These are phyloP conservation scores for Stephania yunnanensis DNA, from an alignment of 164 flowering plant genomes.

Conservation along the genomic window DNA sequence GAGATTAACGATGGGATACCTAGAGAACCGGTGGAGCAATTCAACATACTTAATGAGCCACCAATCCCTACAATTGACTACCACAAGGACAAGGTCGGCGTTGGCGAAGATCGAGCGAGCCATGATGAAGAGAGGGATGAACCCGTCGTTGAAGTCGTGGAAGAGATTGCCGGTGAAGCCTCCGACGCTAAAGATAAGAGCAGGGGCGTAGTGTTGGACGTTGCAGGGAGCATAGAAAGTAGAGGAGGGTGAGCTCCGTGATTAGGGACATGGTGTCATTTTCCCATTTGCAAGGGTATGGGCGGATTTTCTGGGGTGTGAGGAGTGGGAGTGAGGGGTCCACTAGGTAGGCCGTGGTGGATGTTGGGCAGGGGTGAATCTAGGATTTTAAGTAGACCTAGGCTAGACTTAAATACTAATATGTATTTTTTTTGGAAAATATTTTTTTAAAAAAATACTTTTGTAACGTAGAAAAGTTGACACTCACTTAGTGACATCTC, in stretches of 20 bases:
- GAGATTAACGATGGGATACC: slow-evolving; percentile 33
- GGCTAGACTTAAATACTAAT: too few relatives aligned
- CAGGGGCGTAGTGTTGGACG: slow-evolving; percentile 26
- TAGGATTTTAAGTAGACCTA: too few relatives aligned
- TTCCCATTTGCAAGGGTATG: slow-evolving; percentile 59
- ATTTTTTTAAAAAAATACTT: too few relatives aligned
- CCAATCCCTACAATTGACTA: slow-evolving; percentile 31
- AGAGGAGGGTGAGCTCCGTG: slow-evolving; percentile 32
- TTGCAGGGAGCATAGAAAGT: slow-evolving; percentile 22
- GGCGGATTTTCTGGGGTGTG: slow-evolving; percentile 25
- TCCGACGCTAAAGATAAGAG: slow-evolving; percentile 33
- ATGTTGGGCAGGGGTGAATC: too few relatives aligned
- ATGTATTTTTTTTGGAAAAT: too few relatives aligned
- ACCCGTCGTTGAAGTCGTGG: slow-evolving; percentile 40
- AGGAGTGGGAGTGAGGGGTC: slow-evolving; percentile 10
- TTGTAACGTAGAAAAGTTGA: too few relatives aligned
- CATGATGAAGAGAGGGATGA: slow-evolving; percentile 46
- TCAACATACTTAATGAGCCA: slow-evolving; percentile 46
- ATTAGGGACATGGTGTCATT: slow-evolving; percentile 24
- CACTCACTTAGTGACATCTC: too few relatives aligned
- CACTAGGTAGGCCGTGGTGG: slow-evolving; percentile 21
- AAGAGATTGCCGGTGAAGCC: slow-evolving; percentile 44
- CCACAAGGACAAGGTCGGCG: slow-evolving; percentile 24
- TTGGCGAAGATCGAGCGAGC: slow-evolving; percentile 17
- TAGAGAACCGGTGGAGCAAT: slow-evolving; percentile 28